Evolutionary conservation across 129 eudicot genomes (phyloP).

Genomic region (Silybum marianum): DNA sequence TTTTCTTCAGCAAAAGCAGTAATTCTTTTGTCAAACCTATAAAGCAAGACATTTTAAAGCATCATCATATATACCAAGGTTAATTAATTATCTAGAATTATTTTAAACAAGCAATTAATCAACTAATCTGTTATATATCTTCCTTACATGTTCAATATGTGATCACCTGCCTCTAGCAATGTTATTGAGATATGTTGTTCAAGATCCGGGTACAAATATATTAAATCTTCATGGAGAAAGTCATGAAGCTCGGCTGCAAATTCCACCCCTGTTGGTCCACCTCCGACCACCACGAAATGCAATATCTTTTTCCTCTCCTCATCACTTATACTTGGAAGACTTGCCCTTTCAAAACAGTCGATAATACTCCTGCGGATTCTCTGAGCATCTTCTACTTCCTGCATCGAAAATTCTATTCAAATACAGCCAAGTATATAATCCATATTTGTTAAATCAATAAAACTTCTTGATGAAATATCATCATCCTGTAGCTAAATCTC

Average conservation of each 20-base stretch:
- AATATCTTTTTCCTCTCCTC: slow-evolving; percentile 67
- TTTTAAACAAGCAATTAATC: neutral
- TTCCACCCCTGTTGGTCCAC: slow-evolving; percentile 90
- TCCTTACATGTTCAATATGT: slow-evolving; percentile 73
- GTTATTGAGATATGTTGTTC: slow-evolving; percentile 54
- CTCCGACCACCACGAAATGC: slow-evolving; percentile 89
- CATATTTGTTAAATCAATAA: neutral
- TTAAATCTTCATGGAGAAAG: slow-evolving; percentile 61
- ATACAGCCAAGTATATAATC: neutral
- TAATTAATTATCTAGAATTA: neutral
- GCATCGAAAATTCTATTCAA: neutral
- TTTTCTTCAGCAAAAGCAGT: slow-evolving; percentile 78
- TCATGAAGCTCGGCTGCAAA: slow-evolving; percentile 91
- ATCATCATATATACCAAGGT: neutral
- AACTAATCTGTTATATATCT: neutral
- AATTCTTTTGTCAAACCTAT: slow-evolving; percentile 88
- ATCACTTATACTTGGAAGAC: slow-evolving; percentile 67
- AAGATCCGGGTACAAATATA: slow-evolving; percentile 55
- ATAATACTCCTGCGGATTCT: slow-evolving; percentile 68
- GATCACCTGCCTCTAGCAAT: slow-evolving; percentile 76
- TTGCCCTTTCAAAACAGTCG: slow-evolving; percentile 77
- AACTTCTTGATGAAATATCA: neutral
- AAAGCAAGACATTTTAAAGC: neutral
- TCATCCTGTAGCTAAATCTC: neutral
- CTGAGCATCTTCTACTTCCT: slow-evolving; percentile 85